These are phyloP conservation scores for Sporisorium exsertum DNA, from an alignment of 1,284 basidiomycete species.

Conservation along the genomic window DNA sequence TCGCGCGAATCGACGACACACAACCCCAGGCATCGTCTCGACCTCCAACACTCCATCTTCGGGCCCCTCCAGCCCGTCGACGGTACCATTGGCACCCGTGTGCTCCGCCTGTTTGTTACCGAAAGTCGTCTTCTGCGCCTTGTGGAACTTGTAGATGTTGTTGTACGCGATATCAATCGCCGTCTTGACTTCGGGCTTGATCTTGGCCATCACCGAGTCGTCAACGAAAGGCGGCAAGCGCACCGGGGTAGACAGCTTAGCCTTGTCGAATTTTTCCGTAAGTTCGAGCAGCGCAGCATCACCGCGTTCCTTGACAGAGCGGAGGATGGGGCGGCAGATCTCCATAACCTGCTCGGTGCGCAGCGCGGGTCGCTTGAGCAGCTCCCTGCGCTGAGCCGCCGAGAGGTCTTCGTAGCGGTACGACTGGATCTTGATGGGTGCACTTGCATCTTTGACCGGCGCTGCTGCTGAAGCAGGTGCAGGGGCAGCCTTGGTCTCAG, in stretches of 20 bases:
- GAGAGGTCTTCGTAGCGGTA: slow-evolving; percentile 70
- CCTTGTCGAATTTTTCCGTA: slow-evolving; percentile 93
- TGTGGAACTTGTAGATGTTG: slow-evolving; percentile 78
- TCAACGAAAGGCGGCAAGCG: slow-evolving; percentile 67
- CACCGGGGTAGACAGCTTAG: slow-evolving; percentile 74
- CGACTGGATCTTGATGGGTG: slow-evolving; percentile 71
- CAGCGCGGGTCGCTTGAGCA: slow-evolving; percentile 90
- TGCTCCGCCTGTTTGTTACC: slow-evolving; percentile 72
- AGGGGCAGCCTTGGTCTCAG: slow-evolving; percentile 56
- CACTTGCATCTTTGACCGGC: slow-evolving; percentile 62
- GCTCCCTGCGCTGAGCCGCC: slow-evolving; percentile 75
- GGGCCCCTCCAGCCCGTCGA: slow-evolving; percentile 72
- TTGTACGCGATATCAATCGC: slow-evolving; percentile 93
- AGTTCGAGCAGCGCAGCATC: slow-evolving; percentile 88
- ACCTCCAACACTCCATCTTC: slow-evolving; percentile 78
- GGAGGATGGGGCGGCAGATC: slow-evolving; percentile 94
- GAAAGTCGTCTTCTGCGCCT: slow-evolving; percentile 65
- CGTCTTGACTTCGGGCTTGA: slow-evolving; percentile 73
- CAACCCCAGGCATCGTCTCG: slow-evolving; percentile 96
- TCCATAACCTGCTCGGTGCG: slow-evolving; percentile 93
- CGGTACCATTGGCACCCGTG: slow-evolving; percentile 29
- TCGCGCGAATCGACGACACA: slow-evolving; percentile 79
- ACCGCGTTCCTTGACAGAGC: slow-evolving; percentile 84
- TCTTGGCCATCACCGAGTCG: slow-evolving; percentile 72
- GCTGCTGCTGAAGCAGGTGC: slow-evolving; percentile 26